These are phyloP conservation scores for Backusella parvicylindrica DNA, from an alignment of 192 early-diverging fungal species.

Conservation along the genomic window DNA sequence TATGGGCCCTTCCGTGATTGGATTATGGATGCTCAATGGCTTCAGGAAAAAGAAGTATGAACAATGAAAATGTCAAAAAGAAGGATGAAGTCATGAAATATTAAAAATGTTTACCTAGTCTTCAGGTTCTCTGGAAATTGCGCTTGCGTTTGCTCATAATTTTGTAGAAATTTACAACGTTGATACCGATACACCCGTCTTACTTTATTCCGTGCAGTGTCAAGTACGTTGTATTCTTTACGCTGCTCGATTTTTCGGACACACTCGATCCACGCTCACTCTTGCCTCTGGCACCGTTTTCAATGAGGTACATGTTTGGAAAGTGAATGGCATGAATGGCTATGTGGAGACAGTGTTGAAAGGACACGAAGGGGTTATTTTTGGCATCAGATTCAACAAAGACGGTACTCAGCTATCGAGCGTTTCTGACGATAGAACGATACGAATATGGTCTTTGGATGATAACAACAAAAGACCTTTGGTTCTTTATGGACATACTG, in stretches of 20 bases:
- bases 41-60: slow-evolving; percentile 28
- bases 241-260: slow-evolving; percentile 69
- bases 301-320: slow-evolving; percentile 76
- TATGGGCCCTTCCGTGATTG: slow-evolving; percentile 60
- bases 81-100: too few relatives aligned
- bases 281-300: slow-evolving; percentile 83
- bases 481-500: slow-evolving; percentile 69
- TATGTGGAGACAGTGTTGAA: slow-evolving; percentile 40
- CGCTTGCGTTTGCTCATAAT: slow-evolving; percentile 76
- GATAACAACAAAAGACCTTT: not conserved
- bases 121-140: slow-evolving; percentile 27
- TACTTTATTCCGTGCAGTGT: slow-evolving; percentile 50
- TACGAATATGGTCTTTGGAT: slow-evolving; percentile 65
- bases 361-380: slow-evolving; percentile 74
- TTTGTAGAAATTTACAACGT: slow-evolving; percentile 60
- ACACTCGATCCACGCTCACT: slow-evolving; percentile 39
- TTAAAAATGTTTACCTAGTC: not conserved
- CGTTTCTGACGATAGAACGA: slow-evolving; percentile 82
- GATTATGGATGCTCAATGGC: slow-evolving; percentile 77
- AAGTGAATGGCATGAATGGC: slow-evolving; percentile 41
- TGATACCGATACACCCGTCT: slow-evolving; percentile 6
- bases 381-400: slow-evolving; percentile 64
- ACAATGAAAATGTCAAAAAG: slow-evolving; percentile 7
- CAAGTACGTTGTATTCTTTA: slow-evolving; percentile 70
- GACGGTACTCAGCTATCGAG: slow-evolving; percentile 57